These are phyloP conservation scores for Sclerotinia sclerotiorum DNA, from an alignment of 2,329 filamentous ascomycete species.

Conservation along the genomic window DNA sequence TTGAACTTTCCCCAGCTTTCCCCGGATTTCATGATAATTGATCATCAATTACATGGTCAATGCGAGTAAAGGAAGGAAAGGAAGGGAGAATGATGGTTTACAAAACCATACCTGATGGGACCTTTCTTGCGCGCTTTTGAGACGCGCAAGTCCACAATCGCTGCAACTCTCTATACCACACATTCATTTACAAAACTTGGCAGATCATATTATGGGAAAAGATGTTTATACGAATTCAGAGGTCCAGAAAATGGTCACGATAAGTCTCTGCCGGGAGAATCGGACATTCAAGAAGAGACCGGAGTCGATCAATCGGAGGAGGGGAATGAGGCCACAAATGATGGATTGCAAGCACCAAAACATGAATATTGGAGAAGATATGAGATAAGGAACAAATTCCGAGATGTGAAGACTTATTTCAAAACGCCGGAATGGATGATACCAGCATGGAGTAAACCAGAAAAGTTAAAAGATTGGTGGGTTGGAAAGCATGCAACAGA, in stretches of 20 bases:
- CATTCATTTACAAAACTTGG: background rate
- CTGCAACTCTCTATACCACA: background rate
- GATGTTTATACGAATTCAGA: background rate
- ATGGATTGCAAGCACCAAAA: background rate
- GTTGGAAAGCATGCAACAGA: constrained; percentile 1
- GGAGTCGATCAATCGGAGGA: background rate
- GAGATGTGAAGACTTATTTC: constrained; percentile 5
- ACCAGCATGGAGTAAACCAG: constrained; percentile 6
- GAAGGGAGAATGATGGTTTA: background rate
- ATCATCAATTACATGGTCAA: constrained; percentile 18
- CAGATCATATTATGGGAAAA: background rate
- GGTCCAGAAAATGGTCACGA: background rate
- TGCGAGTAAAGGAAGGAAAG: background rate
- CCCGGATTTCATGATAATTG: constrained; percentile 5
- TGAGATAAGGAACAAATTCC: background rate
- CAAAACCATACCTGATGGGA: background rate
- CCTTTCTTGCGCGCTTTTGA: constrained; percentile 9
- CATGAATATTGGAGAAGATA: constrained; percentile 5
- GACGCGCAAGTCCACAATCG: constrained; percentile 10
- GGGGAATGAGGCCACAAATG: background rate
- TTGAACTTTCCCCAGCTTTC: constrained; percentile 10
- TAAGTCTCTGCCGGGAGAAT: background rate
- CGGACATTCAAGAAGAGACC: background rate
- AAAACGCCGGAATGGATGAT: constrained; percentile 14
- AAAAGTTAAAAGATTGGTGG: constrained; percentile 8